These are phyloP conservation scores for Dactylellina sp. DNA, from an alignment of 2,329 filamentous ascomycete species.

Conservation along the genomic window DNA sequence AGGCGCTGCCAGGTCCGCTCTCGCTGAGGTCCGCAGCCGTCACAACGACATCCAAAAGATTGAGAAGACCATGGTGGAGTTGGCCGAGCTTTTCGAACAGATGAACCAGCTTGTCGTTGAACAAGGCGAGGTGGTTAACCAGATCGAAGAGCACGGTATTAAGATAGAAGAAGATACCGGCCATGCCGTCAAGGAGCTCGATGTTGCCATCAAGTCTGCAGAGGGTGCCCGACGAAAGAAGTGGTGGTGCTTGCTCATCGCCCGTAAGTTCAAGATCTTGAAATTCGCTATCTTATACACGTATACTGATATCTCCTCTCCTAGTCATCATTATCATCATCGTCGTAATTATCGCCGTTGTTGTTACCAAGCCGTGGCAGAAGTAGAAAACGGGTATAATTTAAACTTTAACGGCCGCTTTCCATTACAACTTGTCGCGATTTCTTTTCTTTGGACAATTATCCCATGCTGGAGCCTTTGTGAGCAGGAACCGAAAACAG, in stretches of 20 bases:
- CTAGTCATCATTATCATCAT: slow-evolving; percentile 59
- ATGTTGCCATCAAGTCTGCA: slow-evolving; percentile 75
- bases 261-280: slow-evolving; percentile 31
- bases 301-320: slow-evolving; percentile 15
- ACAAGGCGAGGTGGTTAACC: slow-evolving; percentile 81
- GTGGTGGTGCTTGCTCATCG: slow-evolving; percentile 68
- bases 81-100: slow-evolving; percentile 88
- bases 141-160: slow-evolving; percentile 88
- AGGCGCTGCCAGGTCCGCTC: slow-evolving; percentile 81
- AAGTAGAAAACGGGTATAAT: slow-evolving; percentile 46
- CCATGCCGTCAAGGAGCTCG: slow-evolving; percentile 79
- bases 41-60: slow-evolving; percentile 92
- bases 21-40: slow-evolving; percentile 82
- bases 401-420: slow-evolving; percentile 19
- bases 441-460: slow-evolving; percentile 11
- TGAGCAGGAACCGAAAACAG: slow-evolving; percentile 10
- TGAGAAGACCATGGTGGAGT: slow-evolving; percentile 86
- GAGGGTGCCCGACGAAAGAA: slow-evolving; percentile 78
- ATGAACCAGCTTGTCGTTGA: slow-evolving; percentile 86
- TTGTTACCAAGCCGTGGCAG: slow-evolving; percentile 55
- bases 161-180: slow-evolving; percentile 85
- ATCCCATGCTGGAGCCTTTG: neutral
- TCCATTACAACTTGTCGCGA: neutral
- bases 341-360: slow-evolving; percentile 56
- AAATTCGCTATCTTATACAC: slow-evolving; percentile 13